phyloP scores from a whole-genome alignment of 495 filamentous ascomycete species.

The Aspergillus carlsbadensis region DNA sequence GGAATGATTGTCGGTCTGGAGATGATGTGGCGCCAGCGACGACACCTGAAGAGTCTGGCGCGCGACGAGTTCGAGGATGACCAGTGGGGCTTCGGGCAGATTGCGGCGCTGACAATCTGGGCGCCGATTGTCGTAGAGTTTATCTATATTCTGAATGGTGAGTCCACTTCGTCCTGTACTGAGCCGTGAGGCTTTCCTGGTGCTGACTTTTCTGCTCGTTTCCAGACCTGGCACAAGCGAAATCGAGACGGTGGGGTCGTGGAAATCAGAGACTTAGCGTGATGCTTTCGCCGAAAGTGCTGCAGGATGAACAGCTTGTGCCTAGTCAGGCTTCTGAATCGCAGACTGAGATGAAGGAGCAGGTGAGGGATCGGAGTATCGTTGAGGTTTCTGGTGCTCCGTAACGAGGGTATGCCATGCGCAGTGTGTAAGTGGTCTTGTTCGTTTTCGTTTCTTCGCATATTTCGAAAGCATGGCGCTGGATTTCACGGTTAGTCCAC shows the following conservation, averaged over 20 bases:
- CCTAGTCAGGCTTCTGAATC: neutral
- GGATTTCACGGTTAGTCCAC: too few species aligned
- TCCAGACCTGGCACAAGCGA: constrained; percentile 3
- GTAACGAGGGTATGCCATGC: too few species aligned
- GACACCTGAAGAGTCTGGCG: constrained; percentile 6
- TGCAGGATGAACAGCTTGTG: neutral
- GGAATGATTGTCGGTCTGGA: constrained; percentile 7
- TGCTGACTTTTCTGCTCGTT: neutral
- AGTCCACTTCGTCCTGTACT: neutral
- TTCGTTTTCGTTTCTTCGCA: too few species aligned
- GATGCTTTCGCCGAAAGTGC: constrained; percentile 1
- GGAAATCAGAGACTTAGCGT: neutral
- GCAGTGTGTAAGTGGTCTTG: too few species aligned
- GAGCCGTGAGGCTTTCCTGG: neutral
- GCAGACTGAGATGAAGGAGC: constrained; percentile 6
- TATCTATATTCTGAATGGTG: constrained; percentile 8
- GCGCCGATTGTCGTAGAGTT: constrained; percentile 6
- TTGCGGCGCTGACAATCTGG: constrained; percentile 12
- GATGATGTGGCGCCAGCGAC: constrained; percentile 12
- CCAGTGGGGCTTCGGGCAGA: constrained; percentile 12
- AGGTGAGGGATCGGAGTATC: neutral
- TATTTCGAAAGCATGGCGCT: too few species aligned
- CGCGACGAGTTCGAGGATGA: constrained; percentile 12
- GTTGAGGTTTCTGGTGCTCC: constrained; percentile 6
- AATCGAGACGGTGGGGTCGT: constrained; percentile 1